Evolutionary conservation across 371 early-diverging fungal genomes (phyloP), one percentile per base, ranked within the genome.

Genomic region (Phascolomyces articulosus): DNA sequence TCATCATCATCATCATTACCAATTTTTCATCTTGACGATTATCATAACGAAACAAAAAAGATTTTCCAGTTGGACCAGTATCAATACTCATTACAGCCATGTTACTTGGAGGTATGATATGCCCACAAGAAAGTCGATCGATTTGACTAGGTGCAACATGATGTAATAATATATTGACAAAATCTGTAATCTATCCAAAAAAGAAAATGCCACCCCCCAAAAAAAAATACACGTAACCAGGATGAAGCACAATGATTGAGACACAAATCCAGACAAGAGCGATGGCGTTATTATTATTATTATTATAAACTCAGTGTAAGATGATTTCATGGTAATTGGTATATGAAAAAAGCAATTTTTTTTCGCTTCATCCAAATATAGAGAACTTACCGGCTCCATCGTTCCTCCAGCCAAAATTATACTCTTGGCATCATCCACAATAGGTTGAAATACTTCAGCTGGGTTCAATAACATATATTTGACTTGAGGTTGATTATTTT

Each of bases 381-480:
- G 20, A 8, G 6, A 34, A 34, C 81, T 70, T 67, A 93, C 90
- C 1, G 98, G 98, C 64, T 92, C 91, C 95, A 99, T 95, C 0
- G 99, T 97, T 23, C 99, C 99, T 61, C 99, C 98, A 0, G 98
- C 95, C 28, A 99, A 73, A 9, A 99, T 75, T 0, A 98, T 84
- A 40, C 94, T 86, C 63, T 89, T 80, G 0, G 96, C 93, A 55
- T 95, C 91, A 20, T 86, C 77, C 1, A 95, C 89, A 31, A 98
- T 77, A 4, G 87, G 89, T 62, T 82, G 77, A 69, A 99, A 98
- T 11, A 86, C 85, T 51, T 92, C 87, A 0, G 94, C 87, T 7
- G 98, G 95, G 68, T 95, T 93, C 40, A 99, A 69, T 4, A 95
- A 80, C 65, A 97, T 84, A 55, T 90, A 91, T 68, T 89, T 89